Evolutionary conservation across 257 asterid species (phyloP), one percentile per base, ranked within the genome.

Genomic region (Cordia subcordata): DNA sequence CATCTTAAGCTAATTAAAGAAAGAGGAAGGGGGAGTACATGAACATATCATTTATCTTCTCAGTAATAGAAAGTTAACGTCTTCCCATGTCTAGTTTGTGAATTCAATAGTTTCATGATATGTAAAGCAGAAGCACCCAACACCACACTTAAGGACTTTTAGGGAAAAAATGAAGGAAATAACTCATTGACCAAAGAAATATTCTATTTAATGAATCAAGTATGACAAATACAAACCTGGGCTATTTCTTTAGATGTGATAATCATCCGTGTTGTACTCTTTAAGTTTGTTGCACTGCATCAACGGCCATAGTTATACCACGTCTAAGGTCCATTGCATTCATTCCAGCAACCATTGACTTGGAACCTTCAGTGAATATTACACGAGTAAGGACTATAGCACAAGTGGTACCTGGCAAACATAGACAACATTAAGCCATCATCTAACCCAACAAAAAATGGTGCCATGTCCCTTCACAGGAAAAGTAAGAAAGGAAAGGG

Each of bases 341-440:
- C 90, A 80, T 75, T 33, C 90, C 90, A 70, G 90, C 90, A 17
- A 85, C 87, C 14, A 83, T 85, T 12, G 85, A 80, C 72, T 83
- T 83, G 77, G 83, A 83, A 5, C 90, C 90, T 66, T 83, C 90
- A 47, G 70, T 27, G 60, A 71, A 71, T 66, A 76, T 76, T 45
- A 85, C 85, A 15, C 76, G 75, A 21, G 85, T 75, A 45, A 82
- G 88, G 62, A 82, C 50, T 18, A 81, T 79, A 19, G 85, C 84
- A 69, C 87, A 82, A 21, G 86, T 77, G n/a, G 86, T 81, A 64
- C 87, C 82, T 81, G 78, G 9, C 59, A 57, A 63, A 52, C 47
- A 23, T 16, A 23, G 46, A 45, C 13, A 53, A 18, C n/a, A 53
- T 19, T 1, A 39, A 18, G 5, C 5, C 44, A 58, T 32, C 15